Base-by-base conservation (phyloP, 2,329 filamentous ascomycete genomes). In the Alternaria ventricosa region DNA sequence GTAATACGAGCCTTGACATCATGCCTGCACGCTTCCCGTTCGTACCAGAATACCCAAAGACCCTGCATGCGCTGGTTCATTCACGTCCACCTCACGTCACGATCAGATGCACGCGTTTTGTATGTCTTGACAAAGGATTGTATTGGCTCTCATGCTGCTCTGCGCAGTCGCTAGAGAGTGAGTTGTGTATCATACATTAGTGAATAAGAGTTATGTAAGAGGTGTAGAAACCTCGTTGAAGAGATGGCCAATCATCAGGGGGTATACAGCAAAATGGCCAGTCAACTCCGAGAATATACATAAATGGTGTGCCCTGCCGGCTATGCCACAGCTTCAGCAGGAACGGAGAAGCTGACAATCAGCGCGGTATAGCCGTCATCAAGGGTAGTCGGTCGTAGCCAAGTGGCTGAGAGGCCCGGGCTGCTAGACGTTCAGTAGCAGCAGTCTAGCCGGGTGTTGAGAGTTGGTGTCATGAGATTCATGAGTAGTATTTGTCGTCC, bases 401-500 rank as follows among this genome's bases (percentile, higher is more conserved):
- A 79, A 79, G 50, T 65, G 78, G 78, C 78, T 69, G 49, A 55
- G 12, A 44, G 47, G 58, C 66, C 67, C 67, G 64, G 59, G 70
- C 44, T 58, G 60, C 68, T 61, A 59, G 60, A 67, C 55, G 27
- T 47, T 57, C 68, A 50, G 69, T 60, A 56, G 47, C 60, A 50
- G 49, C 50, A 53, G 65, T 64, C 63, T 68, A 64, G 66, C 63
- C 65, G 68, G 68, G 65, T 18, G 22, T 72, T 68, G 66, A 50
- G 56, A 15, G 12, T 23, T 57, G 43, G 27, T 50, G 23, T 43
- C 46, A 27, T 30, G 22, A 46, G 33, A 27, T 54, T 71, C 69
- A 79, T 55, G 74, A 74, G 70, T 78, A 78, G 64, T 78, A 69
- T 65, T 79, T 79, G 68, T 91, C 88, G 66, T 91, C 88, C 86